Percentiles rank a stretch among this genome's conserved stretches.
Conservation (phyloP, 768 basidiomycete species). For the Mycena leptocephala region DNA sequence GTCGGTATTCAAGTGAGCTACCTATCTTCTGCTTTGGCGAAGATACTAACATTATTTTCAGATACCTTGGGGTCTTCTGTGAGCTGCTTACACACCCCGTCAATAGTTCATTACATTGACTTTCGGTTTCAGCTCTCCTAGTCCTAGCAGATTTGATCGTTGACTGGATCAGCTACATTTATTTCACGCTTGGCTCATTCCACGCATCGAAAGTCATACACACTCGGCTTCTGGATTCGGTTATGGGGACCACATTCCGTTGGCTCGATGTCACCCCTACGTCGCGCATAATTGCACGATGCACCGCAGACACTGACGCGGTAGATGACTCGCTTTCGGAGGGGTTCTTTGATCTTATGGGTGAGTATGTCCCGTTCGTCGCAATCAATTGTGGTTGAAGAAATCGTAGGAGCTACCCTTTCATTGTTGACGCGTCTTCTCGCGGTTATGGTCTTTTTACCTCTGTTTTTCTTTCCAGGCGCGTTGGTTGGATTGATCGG, state of each 20-base stretch:
- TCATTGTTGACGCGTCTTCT: slow-evolving; percentile 60
- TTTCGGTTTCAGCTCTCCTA: slow-evolving; percentile 42
- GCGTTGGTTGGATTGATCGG: slow-evolving; percentile 60
- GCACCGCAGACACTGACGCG: slow-evolving; percentile 75
- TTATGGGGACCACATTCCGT: slow-evolving; percentile 72
- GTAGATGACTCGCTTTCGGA: slow-evolving; percentile 65
- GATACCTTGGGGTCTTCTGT: slow-evolving; percentile 21
- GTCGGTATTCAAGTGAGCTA: slow-evolving; percentile 53
- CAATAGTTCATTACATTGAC: background rate
- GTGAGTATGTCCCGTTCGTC: slow-evolving; percentile 44
- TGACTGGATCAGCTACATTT: slow-evolving; percentile 51
- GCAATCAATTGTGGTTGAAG: background rate
- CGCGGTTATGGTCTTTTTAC: slow-evolving; percentile 62
- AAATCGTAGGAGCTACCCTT: slow-evolving; percentile 27
- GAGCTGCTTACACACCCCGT: background rate
- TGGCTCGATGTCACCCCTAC: slow-evolving; percentile 66
- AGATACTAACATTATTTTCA: background rate
- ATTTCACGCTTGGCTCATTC: slow-evolving; percentile 66
- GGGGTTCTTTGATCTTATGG: slow-evolving; percentile 36
- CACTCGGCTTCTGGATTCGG: slow-evolving; percentile 62
- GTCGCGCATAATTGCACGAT: slow-evolving; percentile 74
- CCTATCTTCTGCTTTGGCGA: slow-evolving; percentile 9
- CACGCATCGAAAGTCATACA: slow-evolving; percentile 73
- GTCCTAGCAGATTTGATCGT: slow-evolving; percentile 47
- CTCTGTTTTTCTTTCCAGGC: slow-evolving; percentile 63